phyloP scores from a whole-genome alignment of 2,329 filamentous ascomycete genomes.

The Exserohilum turcica region DNA sequence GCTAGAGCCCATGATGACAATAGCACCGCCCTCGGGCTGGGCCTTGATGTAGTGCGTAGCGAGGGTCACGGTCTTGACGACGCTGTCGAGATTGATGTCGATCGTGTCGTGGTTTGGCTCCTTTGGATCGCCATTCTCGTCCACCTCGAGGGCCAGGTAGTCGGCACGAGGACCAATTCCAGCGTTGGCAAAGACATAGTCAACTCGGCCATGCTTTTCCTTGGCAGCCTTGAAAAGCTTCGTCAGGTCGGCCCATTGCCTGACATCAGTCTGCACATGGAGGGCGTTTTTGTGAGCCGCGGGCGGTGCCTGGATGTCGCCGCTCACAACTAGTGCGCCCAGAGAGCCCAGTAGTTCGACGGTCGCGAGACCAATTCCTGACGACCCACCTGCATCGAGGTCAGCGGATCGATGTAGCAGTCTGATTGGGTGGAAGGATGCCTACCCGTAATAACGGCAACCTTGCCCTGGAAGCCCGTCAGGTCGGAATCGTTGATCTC shows the following conservation, averaged over 20 bases:
- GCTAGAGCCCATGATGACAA: constrained; percentile 60
- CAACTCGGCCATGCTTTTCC: constrained; percentile 50
- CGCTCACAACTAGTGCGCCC: constrained; percentile 61
- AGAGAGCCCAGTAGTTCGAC: constrained; percentile 56
- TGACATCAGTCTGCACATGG: constrained; percentile 50
- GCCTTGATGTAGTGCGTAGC: constrained; percentile 58
- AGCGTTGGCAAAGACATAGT: constrained; percentile 61
- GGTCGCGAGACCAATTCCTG: constrained; percentile 64
- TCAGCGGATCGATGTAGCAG: background rate
- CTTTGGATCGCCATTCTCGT: constrained; percentile 56
- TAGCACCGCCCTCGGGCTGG: constrained; percentile 55
- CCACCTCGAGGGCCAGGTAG: constrained; percentile 55
- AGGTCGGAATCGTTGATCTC: constrained; percentile 29
- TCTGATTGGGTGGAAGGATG: background rate
- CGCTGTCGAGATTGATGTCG: constrained; percentile 59
- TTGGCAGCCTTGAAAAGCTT: constrained; percentile 59
- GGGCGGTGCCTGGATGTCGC: constrained; percentile 55
- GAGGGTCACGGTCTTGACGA: constrained; percentile 57
- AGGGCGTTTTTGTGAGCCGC: constrained; percentile 27
- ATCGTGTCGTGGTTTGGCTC: constrained; percentile 52
- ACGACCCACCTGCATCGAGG: constrained; percentile 55
- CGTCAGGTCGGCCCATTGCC: constrained; percentile 57
- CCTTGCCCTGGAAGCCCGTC: constrained; percentile 25
- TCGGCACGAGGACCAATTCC: constrained; percentile 57
- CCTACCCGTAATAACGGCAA: constrained; percentile 29